Evolutionary conservation across 164 flowering plant species (phyloP), one percentile per base, ranked within the genome.

Genomic region (Taxillus chinensis): DNA sequence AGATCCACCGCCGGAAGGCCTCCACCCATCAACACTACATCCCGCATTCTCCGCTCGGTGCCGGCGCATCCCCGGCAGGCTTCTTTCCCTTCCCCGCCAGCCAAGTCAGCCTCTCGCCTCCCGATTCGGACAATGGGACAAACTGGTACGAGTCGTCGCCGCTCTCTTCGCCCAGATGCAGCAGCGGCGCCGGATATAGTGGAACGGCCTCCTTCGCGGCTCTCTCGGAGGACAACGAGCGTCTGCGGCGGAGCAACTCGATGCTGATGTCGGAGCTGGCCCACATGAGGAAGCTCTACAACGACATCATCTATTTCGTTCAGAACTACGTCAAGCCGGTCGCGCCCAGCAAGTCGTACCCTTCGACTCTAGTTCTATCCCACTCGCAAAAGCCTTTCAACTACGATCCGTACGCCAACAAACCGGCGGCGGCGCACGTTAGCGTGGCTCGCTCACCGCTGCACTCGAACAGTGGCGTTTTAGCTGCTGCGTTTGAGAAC

Each of bases 271-370:
- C 96, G 3, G 98, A 93, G 62, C 81, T 93, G 4, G 86, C 90
- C 0, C 98, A 93, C 71, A 90, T 93, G 97, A 79, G 68, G 63
- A 93, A 86, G 74, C 92, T 93, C 4, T 93, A 90, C 78, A 90
- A 88, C 61, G 98, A 90, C 66, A 90, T 93, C 45, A 88, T 93
- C 56, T 93, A 90, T 68, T 93, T 93, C 59, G 96, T 93, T 15
- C 97, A 90, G 62, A 90, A 90, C 68, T 96, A 93, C 69, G 96
- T 93, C 12, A 88, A 81, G 76, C 95, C 98, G 2, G 96, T 86
- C 4, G 64, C 86, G n/a, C 95, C 95, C 0, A 86, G 90, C 63
- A 80, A 74, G 38, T 61, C 78, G 9, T 82, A 69, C 68, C 72
- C 81, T 15, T 75, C 81, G 55, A 79, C 80, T 27, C 68, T 79